These are phyloP conservation scores for Ophiostoma piceae DNA, from an alignment of 2,329 filamentous ascomycete species.

Conservation along the genomic window DNA sequence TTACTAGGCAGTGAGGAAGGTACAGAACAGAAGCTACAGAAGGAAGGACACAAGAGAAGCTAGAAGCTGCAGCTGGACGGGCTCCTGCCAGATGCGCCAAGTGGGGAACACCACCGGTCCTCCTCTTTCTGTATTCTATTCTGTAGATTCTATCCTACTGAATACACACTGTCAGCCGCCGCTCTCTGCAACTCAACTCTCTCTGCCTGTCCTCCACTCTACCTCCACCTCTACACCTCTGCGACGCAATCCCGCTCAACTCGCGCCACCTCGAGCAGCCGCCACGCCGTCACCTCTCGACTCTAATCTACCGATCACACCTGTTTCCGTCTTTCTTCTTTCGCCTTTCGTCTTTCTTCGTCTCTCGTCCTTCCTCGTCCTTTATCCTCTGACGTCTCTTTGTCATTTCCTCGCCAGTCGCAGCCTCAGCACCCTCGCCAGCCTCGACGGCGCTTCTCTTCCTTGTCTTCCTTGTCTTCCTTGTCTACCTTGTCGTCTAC, in stretches of 20 bases:
- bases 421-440: neutral
- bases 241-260: slow-evolving; percentile 17
- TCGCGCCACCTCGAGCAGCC: slow-evolving; percentile 22
- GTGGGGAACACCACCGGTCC: slow-evolving; percentile 21
- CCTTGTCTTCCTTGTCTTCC: neutral
- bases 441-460: neutral
- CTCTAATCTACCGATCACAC: neutral
- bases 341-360: neutral
- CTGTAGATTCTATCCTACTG: neutral
- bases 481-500: neutral
- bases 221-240: slow-evolving; percentile 18
- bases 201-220: neutral
- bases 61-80: neutral
- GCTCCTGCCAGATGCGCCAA: slow-evolving; percentile 20
- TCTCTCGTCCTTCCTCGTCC: neutral
- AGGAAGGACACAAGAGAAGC: neutral
- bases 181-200: neutral
- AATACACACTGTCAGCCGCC: neutral
- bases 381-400: too few relatives aligned
- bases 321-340: neutral
- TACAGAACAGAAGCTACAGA: too few relatives aligned
- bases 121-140: neutral
- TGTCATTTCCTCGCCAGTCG: neutral
- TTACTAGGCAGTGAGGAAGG: too few relatives aligned
- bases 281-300: slow-evolving; percentile 9